Evolutionary conservation across 1,139 yeast species (phyloP), one percentile per base, ranked within the genome.

Genomic region (Hyphopichia burtonii): DNA sequence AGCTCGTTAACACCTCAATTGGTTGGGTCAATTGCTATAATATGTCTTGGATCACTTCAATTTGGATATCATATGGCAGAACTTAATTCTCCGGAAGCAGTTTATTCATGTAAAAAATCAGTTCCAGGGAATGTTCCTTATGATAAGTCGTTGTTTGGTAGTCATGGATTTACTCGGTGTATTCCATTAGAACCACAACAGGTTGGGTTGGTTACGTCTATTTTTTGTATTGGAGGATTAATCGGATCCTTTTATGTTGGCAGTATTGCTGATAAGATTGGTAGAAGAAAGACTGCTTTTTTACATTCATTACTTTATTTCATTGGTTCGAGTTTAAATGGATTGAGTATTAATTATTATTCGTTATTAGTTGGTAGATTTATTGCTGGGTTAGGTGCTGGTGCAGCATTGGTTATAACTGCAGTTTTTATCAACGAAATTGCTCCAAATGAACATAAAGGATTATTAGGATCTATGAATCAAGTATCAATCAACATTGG

Each of bases 401-500:
- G 99, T 4, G 72, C 84, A 9, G 85, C 93, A 1, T 76, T 93
- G 47, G 98, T 93, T 4, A 80, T 86, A 12, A 85, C 91, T 0
- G 94, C 98, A 0, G 65, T 93, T 44, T 82, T 82, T 52, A 80
- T 91, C 51, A 84, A 83, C 56, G 96, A 90, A 61, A 76, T 90
- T 17, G 72, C 94, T 10, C 97, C 97, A 0, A 59, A 72, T 1
- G 65, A 70, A 11, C 65, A 77, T 45, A 79, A 86, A 41, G 98
- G 98, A 1, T 66, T 83, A 25, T 71, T 91, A 47, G 98, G 99
- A 0, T 77, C 94, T 18, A 82, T 88, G 86, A 86, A 86, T 48
- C 99, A 93, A 62, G 82, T 89, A 2, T 80, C 88, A 23, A 84
- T 90, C 44, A 91, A 90, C 55, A 52, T 85, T 16, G 99, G 99